Percentiles rank a stretch among this genome's conserved stretches.
These are phyloP conservation scores for Borovskyia barvae DNA, from an alignment of 208 protist species.

Conservation along the genomic window DNA sequence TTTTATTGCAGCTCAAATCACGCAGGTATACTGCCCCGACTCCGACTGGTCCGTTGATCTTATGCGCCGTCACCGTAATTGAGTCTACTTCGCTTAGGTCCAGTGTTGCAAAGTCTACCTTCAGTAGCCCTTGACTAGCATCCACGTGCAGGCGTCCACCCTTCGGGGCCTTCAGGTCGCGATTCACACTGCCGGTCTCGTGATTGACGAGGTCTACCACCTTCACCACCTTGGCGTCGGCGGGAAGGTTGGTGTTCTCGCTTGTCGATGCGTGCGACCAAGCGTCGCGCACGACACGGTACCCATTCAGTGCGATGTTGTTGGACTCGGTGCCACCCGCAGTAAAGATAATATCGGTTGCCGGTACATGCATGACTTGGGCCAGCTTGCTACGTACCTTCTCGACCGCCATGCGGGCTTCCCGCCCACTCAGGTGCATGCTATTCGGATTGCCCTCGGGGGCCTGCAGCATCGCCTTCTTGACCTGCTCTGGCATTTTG, in stretches of 20 bases:
- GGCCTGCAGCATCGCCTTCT: slow-evolving; percentile 50
- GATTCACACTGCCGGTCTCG: slow-evolving; percentile 65
- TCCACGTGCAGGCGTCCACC: slow-evolving; percentile 72
- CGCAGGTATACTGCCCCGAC: slow-evolving; percentile 72
- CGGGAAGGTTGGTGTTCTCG: slow-evolving; percentile 15
- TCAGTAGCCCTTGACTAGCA: slow-evolving; percentile 63
- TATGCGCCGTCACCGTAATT: slow-evolving; percentile 77
- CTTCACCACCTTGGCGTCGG: slow-evolving; percentile 26
- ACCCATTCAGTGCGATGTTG: slow-evolving; percentile 80
- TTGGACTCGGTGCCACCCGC: slow-evolving; percentile 83
- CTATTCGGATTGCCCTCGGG: slow-evolving; percentile 77
- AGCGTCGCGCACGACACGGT: slow-evolving; percentile 57
- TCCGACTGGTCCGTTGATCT: slow-evolving; percentile 82
- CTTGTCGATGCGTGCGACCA: slow-evolving; percentile 72
- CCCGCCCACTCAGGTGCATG: slow-evolving; percentile 72
- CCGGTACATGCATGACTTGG: slow-evolving; percentile 49
- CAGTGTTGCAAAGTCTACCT: slow-evolving; percentile 57
- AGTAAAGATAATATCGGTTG: slow-evolving; percentile 74
- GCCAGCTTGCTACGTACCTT: slow-evolving; percentile 57
- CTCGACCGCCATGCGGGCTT: slow-evolving; percentile 74
- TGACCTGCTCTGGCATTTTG: slow-evolving; percentile 41
- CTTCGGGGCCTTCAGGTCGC: slow-evolving; percentile 37
- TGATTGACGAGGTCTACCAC: slow-evolving; percentile 81
- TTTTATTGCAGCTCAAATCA: slow-evolving; percentile 35
- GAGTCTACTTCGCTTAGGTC: slow-evolving; percentile 76